Evolutionary conservation across 768 basidiomycete genomes (phyloP).

Genomic region (Epithele typhae): DNA sequence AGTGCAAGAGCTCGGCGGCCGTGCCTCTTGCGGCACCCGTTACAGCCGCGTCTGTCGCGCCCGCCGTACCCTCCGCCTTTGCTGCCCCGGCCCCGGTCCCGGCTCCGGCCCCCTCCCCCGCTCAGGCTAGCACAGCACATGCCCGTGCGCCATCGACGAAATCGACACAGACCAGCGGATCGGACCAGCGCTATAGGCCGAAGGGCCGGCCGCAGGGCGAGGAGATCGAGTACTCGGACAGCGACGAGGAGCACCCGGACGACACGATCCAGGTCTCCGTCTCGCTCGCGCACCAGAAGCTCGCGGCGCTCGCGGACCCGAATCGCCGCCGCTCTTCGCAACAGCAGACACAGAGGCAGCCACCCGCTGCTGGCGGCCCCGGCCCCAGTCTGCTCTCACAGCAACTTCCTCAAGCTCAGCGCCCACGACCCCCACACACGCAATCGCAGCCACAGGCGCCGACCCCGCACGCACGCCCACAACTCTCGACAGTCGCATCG

Average conservation of each 20-base stretch:
- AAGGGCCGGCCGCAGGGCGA: conserved; percentile 60
- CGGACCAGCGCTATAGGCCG: conserved; percentile 44
- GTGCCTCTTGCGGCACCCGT: conserved; percentile 51
- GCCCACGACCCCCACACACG: conserved; percentile 6
- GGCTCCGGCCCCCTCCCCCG: no score
- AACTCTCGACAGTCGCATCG: conserved; percentile 34
- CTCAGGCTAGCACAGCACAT: no score
- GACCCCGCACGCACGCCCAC: neutral
- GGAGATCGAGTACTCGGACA: conserved; percentile 59
- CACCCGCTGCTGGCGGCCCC: no score
- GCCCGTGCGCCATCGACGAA: no score
- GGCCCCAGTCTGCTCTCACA: conserved; percentile 16
- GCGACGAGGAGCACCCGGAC: conserved; percentile 46
- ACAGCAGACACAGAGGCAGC: no score
- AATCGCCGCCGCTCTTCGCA: conserved; percentile 37
- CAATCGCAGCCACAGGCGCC: neutral
- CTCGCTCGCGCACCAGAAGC: conserved; percentile 65
- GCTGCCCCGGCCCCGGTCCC: no score
- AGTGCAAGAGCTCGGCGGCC: conserved; percentile 61
- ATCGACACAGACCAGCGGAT: conserved; percentile 11
- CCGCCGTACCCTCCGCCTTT: conserved; percentile 12
- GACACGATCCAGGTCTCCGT: conserved; percentile 53
- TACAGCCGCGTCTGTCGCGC: conserved; percentile 31
- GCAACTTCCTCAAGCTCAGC: conserved; percentile 17
- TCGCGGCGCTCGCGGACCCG: conserved; percentile 49